Percentiles rank a stretch among this genome's conserved stretches.
Evolutionary conservation across 179 eudicot genomes (phyloP).

Genomic region (Beta macrorhiza): DNA sequence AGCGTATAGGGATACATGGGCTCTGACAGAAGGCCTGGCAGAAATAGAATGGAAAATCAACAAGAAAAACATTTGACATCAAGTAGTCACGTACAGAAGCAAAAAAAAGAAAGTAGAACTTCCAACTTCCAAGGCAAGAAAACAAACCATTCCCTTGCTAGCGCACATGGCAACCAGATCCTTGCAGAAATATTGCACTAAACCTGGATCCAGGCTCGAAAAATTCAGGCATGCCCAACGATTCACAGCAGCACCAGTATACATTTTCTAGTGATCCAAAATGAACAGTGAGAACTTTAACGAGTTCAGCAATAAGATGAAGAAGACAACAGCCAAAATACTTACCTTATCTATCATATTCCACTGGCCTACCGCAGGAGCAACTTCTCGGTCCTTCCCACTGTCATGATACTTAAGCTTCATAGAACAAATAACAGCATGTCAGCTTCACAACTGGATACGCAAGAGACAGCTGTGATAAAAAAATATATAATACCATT

Average conservation of each 20-base stretch:
- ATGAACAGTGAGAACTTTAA: background rate
- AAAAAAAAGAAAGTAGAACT: background rate
- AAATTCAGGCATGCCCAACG: constrained; percentile 65
- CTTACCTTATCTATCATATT: constrained; percentile 80
- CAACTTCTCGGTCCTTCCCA: constrained; percentile 44
- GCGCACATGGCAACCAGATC: constrained; percentile 55
- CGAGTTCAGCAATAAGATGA: background rate
- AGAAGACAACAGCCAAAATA: background rate
- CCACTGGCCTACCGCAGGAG: constrained; percentile 74
- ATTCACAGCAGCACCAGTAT: constrained; percentile 51
- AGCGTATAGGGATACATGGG: constrained; percentile 42
- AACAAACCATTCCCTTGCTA: constrained; percentile 71
- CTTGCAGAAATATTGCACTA: constrained; percentile 36
- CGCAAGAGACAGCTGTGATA: background rate
- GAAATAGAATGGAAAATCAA: background rate
- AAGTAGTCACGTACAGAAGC: background rate
- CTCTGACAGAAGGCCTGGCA: constrained; percentile 38
- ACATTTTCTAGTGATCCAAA: constrained; percentile 58
- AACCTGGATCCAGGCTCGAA: constrained; percentile 27
- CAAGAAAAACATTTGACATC: background rate
- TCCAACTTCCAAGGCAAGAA: background rate
- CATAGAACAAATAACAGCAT: constrained; percentile 10
- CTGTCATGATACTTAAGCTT: constrained; percentile 60
- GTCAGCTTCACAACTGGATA: background rate
- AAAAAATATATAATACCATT: constrained; percentile 33